A percentile compares a stretch with the other conserved stretches of the same genome.
Evolutionary conservation across 2,329 filamentous ascomycete species (phyloP).

Genomic region (Aspergillus pseudonomiae): DNA sequence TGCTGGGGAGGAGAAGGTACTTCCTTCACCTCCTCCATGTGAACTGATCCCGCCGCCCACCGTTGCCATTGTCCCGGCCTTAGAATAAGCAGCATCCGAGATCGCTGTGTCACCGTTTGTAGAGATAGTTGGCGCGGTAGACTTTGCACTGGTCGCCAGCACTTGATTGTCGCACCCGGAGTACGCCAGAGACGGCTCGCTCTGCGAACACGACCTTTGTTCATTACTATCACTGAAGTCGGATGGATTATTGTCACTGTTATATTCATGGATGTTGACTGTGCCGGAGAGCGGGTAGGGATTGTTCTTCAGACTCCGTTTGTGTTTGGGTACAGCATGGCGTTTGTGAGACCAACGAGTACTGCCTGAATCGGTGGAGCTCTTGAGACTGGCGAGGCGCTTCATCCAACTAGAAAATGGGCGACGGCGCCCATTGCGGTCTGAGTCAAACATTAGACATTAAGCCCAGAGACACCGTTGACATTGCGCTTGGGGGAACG

Average conservation of each 20-base stretch:
- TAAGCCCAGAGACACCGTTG: background rate
- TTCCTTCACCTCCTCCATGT: conserved; percentile 68
- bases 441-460: conserved; percentile 46
- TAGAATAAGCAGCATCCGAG: conserved; percentile 76
- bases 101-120: conserved; percentile 77
- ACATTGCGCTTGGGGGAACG: conserved; percentile 17
- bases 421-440: conserved; percentile 73
- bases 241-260: conserved; percentile 49
- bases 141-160: conserved; percentile 68
- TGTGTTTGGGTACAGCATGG: conserved; percentile 43
- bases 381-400: conserved; percentile 86
- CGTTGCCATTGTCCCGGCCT: conserved; percentile 72
- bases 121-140: conserved; percentile 76
- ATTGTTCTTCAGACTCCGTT: conserved; percentile 71
- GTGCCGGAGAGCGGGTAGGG: conserved; percentile 86
- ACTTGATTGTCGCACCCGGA: conserved; percentile 64
- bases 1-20: conserved; percentile 67
- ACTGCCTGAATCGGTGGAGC: conserved; percentile 59
- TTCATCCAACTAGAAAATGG: conserved; percentile 95
- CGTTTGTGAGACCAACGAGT: conserved; percentile 45
- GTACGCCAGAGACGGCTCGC: conserved; percentile 63
- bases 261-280: conserved; percentile 47
- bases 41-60: conserved; percentile 66
- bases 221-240: conserved; percentile 55
- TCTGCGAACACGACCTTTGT: conserved; percentile 58